Base-by-base conservation (phyloP, 108 stramenopile species). In the Nitzschia putrida region DNA sequence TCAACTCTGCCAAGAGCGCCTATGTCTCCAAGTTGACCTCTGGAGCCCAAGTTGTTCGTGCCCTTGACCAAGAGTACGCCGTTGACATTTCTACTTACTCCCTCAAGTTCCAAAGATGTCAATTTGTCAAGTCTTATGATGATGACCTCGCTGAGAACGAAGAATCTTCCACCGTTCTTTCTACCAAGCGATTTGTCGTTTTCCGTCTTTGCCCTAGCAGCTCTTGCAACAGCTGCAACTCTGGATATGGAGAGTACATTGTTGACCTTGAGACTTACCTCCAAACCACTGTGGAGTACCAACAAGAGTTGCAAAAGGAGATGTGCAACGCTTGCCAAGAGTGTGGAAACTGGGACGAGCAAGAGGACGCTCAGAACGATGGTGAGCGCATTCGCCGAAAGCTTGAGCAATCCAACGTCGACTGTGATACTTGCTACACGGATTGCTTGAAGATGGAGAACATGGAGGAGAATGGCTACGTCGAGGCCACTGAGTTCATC, bases 361-460 rank as follows among this genome's bases (percentile, higher is more conserved):
- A 69, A 25, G 54, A 81, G 0, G 61, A 71, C 11, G 73, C 74
- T 14, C 54, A 84, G 16, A 56, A 69, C 38, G 63, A 73, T 13
- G 64, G 65, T 21, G 67, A 66, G 21, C 57, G 38, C 11, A 52
- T 34, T n/a, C 50, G 75, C 55, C 84, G 80, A 41, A 69, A 77
- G 50, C 69, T 78, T 7, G 21, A 80, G 43, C 60, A 80, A 24
- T 56, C 65, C 64, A 69, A 49, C 11, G 72, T 85, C 43, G 85
- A 91, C 74, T 90, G 88, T 68, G 29, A 72, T 70, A 75, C 84
- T 20, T 94, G 93, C 52, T 77, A 82, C 67, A 76, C 74, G 23
- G 89, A 90, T 54, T 94, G 93, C 68, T 69, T 86, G 70, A 94
- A 94, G 86, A 94, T 94, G 64, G 87, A 88, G 64, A 94, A 94